Percentiles rank a stretch among this genome's conserved stretches.
These are phyloP conservation scores for Phytophthora pini DNA, from an alignment of 352 stramenopile genomes.

Conservation along the genomic window DNA sequence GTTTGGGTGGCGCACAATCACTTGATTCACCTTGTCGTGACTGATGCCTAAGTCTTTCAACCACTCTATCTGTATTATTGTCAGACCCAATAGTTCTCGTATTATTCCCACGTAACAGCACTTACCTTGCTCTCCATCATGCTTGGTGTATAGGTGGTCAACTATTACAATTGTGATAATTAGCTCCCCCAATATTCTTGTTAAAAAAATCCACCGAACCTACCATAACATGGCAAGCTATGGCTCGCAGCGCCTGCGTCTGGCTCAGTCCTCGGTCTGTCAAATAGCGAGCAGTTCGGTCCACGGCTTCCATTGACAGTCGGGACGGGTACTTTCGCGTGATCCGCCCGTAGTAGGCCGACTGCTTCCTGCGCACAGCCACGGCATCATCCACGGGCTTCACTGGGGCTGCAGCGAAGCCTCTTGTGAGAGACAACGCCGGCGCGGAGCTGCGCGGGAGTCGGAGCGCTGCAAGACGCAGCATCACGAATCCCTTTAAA, in stretches of 20 bases:
- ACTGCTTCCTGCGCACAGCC: conserved; percentile 9
- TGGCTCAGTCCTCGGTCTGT: conserved; percentile 37
- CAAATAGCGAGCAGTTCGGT: conserved; percentile 42
- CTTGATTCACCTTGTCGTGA: conserved; percentile 34
- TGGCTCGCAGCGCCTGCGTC: conserved; percentile 34
- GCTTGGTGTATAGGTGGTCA: conserved; percentile 26
- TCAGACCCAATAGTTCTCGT: not conserved
- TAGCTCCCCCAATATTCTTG: not conserved
- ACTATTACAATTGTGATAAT: not conserved
- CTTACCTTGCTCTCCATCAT: conserved; percentile 54
- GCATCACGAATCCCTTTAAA: not conserved
- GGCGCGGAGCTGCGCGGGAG: not conserved
- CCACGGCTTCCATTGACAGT: conserved; percentile 26
- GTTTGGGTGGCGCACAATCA: conserved; percentile 46
- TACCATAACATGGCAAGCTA: conserved; percentile 49
- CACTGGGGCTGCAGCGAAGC: conserved; percentile 13
- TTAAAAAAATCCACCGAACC: not conserved
- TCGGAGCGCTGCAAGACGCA: conserved; percentile 2
- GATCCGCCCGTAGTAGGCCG: conserved; percentile 47
- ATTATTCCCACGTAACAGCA: not conserved
- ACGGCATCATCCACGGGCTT: not conserved
- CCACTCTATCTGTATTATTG: conserved; percentile 35
- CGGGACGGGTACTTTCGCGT: conserved; percentile 37
- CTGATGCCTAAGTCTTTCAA: conserved; percentile 41
- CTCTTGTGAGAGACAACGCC: conserved; percentile 8